Base-by-base conservation (phyloP, 345 rosid species). In the Abelmoschus esculentus region DNA sequence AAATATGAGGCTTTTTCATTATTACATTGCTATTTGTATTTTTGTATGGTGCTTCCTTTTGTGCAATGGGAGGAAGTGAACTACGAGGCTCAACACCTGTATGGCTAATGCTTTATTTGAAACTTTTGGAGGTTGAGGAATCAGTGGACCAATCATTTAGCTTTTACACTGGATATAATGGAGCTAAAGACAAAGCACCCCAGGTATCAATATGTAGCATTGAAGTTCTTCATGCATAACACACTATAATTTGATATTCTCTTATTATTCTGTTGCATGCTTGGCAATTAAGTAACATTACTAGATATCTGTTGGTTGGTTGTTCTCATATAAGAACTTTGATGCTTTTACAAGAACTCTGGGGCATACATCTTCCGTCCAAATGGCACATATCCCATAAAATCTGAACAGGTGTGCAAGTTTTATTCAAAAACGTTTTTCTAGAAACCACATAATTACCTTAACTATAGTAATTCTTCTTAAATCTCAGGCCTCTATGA, bases 351-450 rank as follows among this genome's bases (percentile, higher is more conserved):
- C 73, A 66, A 93, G 98, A 88, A 86, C 80, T 84, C 84, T 0
- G 98, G 98, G 72, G 98, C 97, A 38, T 93, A 93, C 77, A 75
- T 93, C 74, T 93, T 93, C 80, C 97, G 98, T 61, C 98, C 98
- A 66, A 93, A 91, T 85, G 96, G 89, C 67, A 81, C 92, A 71
- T 81, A 72, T 80, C 77, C 59, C 38, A 67, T 93, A 73, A 77
- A 81, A 47, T 86, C 93, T 3, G 82, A 84, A 79, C 83, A 89
- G 97, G 98, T 93, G 58, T 38, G 73, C 28, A 65, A 68, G 73
- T 75, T 70, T 58, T 64, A 49, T 61, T 32, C 63, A 50, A 26
- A 60, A 71, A 7, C 26, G 29, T 22, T 66, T 65, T 3, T 55
- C 3, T 71, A 13, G 58, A 73, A 69, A 69, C 53, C 53, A 14